Percentiles rank a stretch among this genome's conserved stretches.
Conservation (phyloP, 495 filamentous ascomycete species). For the Neurospora tetraspora region DNA sequence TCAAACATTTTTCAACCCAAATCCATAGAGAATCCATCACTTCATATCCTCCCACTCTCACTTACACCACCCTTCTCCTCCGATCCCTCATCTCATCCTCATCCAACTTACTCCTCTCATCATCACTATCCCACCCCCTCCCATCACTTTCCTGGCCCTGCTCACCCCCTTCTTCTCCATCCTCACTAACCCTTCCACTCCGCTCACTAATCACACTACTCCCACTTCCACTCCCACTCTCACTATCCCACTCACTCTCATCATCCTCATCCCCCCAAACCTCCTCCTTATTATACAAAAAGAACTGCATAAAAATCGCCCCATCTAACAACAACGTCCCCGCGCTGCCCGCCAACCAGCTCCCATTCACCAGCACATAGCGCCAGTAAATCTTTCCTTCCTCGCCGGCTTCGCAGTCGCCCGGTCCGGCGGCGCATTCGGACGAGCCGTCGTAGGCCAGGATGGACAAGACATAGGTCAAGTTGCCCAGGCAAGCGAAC, state of each 20-base stretch:
- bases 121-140: slow-evolving; percentile 1
- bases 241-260: slow-evolving; percentile 6
- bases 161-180: slow-evolving; percentile 21
- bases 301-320: slow-evolving; percentile 86
- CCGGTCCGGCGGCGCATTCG: slow-evolving; percentile 30
- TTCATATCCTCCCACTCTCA: neutral
- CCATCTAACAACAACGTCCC: slow-evolving; percentile 79
- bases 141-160: slow-evolving; percentile 4
- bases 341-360: slow-evolving; percentile 81
- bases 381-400: slow-evolving; percentile 49
- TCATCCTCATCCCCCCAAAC: slow-evolving; percentile 7
- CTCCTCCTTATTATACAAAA: slow-evolving; percentile 52
- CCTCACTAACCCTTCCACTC: slow-evolving; percentile 17
- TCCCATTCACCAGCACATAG: slow-evolving; percentile 80
- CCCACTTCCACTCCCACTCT: slow-evolving; percentile 8
- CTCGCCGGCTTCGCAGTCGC: slow-evolving; percentile 46
- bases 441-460: slow-evolving; percentile 63
- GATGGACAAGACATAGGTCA: slow-evolving; percentile 89
- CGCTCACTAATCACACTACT: slow-evolving; percentile 4
- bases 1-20: neutral
- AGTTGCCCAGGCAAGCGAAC: slow-evolving; percentile 89
- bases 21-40: neutral
- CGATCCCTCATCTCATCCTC: slow-evolving; percentile 22
- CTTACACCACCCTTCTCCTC: slow-evolving; percentile 16
- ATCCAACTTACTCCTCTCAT: neutral